Percentiles rank a stretch among this genome's conserved stretches.
These are phyloP conservation scores for Hypomontagnella submonticulosa DNA, from an alignment of 495 filamentous ascomycete species.

Conservation along the genomic window DNA sequence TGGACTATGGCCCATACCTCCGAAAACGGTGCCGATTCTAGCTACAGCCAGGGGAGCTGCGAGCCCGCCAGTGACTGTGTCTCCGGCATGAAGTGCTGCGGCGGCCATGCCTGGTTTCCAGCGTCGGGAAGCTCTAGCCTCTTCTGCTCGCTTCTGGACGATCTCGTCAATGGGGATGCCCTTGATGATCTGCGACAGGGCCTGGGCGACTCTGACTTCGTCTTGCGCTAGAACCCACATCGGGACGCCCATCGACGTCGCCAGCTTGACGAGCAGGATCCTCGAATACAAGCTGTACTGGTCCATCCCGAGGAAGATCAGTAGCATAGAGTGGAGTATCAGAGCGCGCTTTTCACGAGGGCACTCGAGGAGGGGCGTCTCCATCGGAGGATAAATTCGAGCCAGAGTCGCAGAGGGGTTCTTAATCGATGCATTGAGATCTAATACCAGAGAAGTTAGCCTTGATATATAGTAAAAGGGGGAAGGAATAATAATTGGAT, in stretches of 20 bases:
- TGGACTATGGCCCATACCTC: constrained; percentile 78
- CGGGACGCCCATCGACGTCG: constrained; percentile 74
- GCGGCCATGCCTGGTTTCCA: constrained; percentile 85
- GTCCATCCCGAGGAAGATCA: constrained; percentile 82
- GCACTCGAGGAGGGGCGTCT: constrained; percentile 54
- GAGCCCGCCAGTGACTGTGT: constrained; percentile 79
- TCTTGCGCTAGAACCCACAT: constrained; percentile 73
- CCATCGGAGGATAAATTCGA: constrained; percentile 57
- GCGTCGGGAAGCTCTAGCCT: constrained; percentile 70
- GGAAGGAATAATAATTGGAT: not conserved
- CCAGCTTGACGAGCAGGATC: constrained; percentile 74
- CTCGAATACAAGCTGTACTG: constrained; percentile 82
- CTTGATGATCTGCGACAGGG: constrained; percentile 76
- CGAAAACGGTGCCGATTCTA: constrained; percentile 83
- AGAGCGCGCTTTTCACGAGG: constrained; percentile 59
- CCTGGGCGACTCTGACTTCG: constrained; percentile 78
- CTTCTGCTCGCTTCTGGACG: constrained; percentile 72
- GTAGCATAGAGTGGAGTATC: constrained; percentile 69
- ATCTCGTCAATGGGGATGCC: constrained; percentile 76
- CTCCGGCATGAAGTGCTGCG: constrained; percentile 75
- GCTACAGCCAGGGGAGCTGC: constrained; percentile 85
- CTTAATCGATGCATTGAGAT: constrained; percentile 42
- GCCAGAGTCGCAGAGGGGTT: constrained; percentile 53
- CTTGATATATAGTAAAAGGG: not conserved
- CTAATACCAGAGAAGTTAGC: constrained; percentile 42